Evolutionary conservation across 75 land plant species (phyloP).

Genomic region (Cunninghamia lanceolata): DNA sequence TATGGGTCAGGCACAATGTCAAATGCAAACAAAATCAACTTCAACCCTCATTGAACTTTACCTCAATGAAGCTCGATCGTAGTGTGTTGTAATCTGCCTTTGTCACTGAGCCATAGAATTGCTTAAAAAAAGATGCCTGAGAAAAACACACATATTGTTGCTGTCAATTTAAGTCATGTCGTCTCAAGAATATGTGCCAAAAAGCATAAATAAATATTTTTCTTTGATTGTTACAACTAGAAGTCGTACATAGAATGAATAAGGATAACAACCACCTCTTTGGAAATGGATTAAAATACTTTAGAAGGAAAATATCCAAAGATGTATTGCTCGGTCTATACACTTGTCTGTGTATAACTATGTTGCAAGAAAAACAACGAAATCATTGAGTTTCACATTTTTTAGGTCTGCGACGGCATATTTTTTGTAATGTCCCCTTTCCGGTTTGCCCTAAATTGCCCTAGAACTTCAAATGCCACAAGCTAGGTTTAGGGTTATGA

Average conservation of each 20-base stretch:
- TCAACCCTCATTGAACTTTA: conserved; percentile 14
- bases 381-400: too few relatives aligned
- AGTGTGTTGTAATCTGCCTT: conserved; percentile 66
- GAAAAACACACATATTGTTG: background rate
- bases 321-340: background rate
- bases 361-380: too few relatives aligned
- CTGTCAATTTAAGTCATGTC: background rate
- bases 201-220: background rate
- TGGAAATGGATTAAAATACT: background rate
- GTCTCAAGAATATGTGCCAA: background rate
- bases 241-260: background rate
- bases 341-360: background rate
- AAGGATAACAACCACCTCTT: background rate
- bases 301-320: background rate
- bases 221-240: background rate
- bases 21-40: background rate
- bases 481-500: too few relatives aligned
- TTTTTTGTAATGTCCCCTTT: too few relatives aligned
- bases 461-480: too few relatives aligned
- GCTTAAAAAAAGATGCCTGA: conserved; percentile 78
- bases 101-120: conserved; percentile 75
- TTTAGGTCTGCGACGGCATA: too few relatives aligned
- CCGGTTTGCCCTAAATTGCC: too few relatives aligned
- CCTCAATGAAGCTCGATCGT: conserved; percentile 79
- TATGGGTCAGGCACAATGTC: background rate